Conservation (phyloP, 1,284 basidiomycete species). For the Cutaneotrichosporon sp. region DNA sequence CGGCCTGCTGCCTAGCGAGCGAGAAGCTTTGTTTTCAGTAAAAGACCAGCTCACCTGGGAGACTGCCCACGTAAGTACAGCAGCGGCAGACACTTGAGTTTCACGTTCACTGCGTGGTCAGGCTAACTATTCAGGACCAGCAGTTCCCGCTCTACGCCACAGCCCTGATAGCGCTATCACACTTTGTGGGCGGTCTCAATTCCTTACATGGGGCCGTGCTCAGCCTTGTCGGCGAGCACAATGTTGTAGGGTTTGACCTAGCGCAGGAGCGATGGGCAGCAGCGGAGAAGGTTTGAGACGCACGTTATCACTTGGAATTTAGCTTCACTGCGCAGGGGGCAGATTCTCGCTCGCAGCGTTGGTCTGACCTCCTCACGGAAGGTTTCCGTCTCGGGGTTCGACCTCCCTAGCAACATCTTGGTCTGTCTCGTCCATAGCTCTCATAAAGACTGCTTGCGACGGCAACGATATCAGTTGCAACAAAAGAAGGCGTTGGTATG, state of each 20-base stretch:
- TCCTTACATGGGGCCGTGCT: conserved; percentile 34
- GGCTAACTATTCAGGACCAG: conserved; percentile 40
- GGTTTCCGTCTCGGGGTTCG: too few relatives aligned
- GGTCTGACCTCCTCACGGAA: too few relatives aligned
- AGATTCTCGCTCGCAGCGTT: too few relatives aligned
- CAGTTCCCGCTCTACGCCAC: conserved; percentile 44
- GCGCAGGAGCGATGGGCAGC: conserved; percentile 34
- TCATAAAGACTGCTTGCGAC: too few relatives aligned
- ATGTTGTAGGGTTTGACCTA: conserved; percentile 36
- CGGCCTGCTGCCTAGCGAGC: neutral
- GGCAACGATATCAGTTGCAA: too few relatives aligned
- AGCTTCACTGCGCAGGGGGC: too few relatives aligned
- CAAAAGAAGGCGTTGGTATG: too few relatives aligned
- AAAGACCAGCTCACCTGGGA: conserved; percentile 21
- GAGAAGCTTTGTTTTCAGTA: neutral
- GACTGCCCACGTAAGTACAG: conserved; percentile 20
- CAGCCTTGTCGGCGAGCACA: conserved; percentile 38
- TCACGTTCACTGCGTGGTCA: too few relatives aligned
- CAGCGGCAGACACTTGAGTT: too few relatives aligned
- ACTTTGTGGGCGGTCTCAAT: conserved; percentile 35
- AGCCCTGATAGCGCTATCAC: conserved; percentile 36
- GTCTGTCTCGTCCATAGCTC: too few relatives aligned
- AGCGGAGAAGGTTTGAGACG: neutral
- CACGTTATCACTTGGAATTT: too few relatives aligned
- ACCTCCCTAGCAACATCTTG: too few relatives aligned